phyloP scores from a whole-genome alignment of 177 flowering plant genomes.

The Tripterygium wilfordii region DNA sequence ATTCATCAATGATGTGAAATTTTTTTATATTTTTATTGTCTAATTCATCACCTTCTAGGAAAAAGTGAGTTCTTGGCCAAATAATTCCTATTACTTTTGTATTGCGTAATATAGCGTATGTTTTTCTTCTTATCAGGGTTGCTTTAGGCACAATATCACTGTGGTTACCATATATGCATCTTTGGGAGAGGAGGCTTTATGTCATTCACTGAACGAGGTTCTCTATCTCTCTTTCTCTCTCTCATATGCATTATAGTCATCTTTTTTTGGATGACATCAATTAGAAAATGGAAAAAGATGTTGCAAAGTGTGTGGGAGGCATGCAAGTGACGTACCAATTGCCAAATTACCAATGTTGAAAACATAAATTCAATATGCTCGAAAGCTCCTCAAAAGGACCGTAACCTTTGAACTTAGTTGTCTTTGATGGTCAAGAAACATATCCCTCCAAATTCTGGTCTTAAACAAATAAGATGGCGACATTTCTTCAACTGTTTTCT shows the following conservation, averaged over 20 bases:
- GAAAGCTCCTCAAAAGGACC: too few species aligned
- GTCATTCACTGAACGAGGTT: conserved; percentile 88
- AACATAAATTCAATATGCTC: too few species aligned
- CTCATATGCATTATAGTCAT: background rate
- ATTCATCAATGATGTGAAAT: background rate
- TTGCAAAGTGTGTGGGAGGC: too few species aligned
- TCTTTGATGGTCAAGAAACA: too few species aligned
- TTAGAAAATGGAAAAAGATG: too few species aligned
- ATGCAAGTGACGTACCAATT: too few species aligned
- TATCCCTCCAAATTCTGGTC: too few species aligned
- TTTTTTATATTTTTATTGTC: background rate
- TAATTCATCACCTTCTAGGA: background rate
- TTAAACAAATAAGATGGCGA: too few species aligned
- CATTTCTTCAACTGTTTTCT: too few species aligned
- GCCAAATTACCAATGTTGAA: too few species aligned
- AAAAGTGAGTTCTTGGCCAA: background rate
- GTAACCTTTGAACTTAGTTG: too few species aligned
- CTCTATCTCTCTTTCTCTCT: conserved; percentile 32
- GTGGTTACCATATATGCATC: conserved; percentile 98
- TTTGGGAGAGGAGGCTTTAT: conserved; percentile 89
- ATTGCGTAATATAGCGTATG: background rate
- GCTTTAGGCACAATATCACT: conserved; percentile 86
- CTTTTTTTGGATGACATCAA: too few species aligned
- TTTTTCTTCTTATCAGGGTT: conserved; percentile 48
- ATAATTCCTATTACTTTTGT: background rate